A percentile compares a stretch with the other conserved stretches of the same genome.
Conservation (phyloP, 306 rosid species). For the Psophocarpus tetragonolobus region DNA sequence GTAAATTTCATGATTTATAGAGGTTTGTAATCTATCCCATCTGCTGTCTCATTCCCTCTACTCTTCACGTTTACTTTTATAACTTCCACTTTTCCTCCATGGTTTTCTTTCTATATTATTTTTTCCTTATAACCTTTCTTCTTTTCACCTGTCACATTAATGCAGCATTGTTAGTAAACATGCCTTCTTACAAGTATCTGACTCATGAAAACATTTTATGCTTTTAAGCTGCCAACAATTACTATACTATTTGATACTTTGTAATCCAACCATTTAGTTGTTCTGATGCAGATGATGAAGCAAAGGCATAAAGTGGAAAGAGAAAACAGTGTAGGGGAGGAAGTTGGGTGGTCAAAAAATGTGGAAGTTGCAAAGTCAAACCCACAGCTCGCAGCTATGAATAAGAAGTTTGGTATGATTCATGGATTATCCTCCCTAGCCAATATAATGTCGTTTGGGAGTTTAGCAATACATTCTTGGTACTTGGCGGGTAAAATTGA, state of each 20-base stretch:
- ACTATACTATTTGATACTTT: not conserved
- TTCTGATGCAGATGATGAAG: slow-evolving; percentile 82
- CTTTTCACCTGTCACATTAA: slow-evolving; percentile 3
- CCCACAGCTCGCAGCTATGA: slow-evolving; percentile 92
- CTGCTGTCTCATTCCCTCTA: not conserved
- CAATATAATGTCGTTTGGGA: slow-evolving; percentile 86
- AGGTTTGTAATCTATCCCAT: not conserved
- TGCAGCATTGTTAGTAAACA: not conserved
- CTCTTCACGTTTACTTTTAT: not conserved
- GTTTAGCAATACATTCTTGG: slow-evolving; percentile 98
- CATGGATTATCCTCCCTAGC: slow-evolving; percentile 97
- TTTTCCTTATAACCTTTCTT: not conserved
- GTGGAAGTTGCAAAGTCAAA: slow-evolving; percentile 85
- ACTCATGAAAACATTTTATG: slow-evolving; percentile 6
- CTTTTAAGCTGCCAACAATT: slow-evolving; percentile 14
- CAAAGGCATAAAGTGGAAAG: slow-evolving; percentile 96
- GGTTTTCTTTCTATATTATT: not conserved
- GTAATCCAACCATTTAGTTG: slow-evolving; percentile 14
- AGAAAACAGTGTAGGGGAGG: slow-evolving; percentile 80
- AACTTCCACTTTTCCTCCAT: not conserved
- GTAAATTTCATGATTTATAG: not conserved
- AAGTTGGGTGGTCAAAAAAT: slow-evolving; percentile 93
- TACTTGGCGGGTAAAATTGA: slow-evolving; percentile 87
- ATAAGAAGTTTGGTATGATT: slow-evolving; percentile 98
- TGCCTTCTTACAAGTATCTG: not conserved